phyloP scores from a whole-genome alignment of 495 filamentous ascomycete species.

The Neurospora sp. region DNA sequence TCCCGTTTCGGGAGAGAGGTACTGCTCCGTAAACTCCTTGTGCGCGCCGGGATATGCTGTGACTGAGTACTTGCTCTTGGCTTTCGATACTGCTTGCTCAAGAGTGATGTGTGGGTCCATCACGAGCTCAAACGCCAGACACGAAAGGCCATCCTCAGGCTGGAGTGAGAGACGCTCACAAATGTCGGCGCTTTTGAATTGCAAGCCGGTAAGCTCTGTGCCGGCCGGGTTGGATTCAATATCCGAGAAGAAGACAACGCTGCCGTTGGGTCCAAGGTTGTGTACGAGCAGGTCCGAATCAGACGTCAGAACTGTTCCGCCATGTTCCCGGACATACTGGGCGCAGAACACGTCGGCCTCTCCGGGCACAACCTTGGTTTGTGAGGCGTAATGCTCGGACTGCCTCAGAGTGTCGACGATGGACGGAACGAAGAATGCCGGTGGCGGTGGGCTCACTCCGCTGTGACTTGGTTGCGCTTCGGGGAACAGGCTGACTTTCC shows the following conservation, averaged over 20 bases:
- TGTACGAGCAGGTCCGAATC: constrained; percentile 70
- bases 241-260: constrained; percentile 50
- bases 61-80: constrained; percentile 12
- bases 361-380: constrained; percentile 50
- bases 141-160: constrained; percentile 12
- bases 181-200: constrained; percentile 27
- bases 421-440: constrained; percentile 57
- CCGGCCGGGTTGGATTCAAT: constrained; percentile 17
- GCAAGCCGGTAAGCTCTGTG: constrained; percentile 23
- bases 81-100: constrained; percentile 17
- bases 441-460: constrained; percentile 33
- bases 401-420: constrained; percentile 50
- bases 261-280: constrained; percentile 46
- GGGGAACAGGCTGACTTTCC: constrained; percentile 12
- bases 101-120: constrained; percentile 23
- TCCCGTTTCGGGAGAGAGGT: constrained; percentile 17
- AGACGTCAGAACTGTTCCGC: constrained; percentile 48
- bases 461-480: constrained; percentile 7
- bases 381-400: constrained; percentile 32
- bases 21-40: constrained; percentile 34
- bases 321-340: constrained; percentile 35
- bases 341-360: constrained; percentile 68
- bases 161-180: constrained; percentile 26
- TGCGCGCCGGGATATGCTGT: constrained; percentile 19
- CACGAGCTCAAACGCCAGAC: constrained; percentile 31